Percentiles rank a stretch among this genome's conserved stretches.
phyloP scores from a whole-genome alignment of 768 basidiomycete species.

The Hericium coralloides region DNA sequence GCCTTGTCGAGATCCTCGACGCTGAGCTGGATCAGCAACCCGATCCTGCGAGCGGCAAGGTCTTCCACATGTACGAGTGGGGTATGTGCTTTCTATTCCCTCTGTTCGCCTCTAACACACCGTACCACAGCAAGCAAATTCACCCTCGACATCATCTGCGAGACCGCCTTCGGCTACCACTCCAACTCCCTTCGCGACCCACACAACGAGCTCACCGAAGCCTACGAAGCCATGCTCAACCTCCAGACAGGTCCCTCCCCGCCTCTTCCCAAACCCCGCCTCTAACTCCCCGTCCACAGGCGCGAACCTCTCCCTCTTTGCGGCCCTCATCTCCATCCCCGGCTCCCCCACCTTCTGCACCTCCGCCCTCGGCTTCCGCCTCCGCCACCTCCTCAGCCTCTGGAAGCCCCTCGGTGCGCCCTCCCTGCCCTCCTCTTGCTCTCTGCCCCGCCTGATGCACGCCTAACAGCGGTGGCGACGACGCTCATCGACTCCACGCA shows the following conservation, averaged over 20 bases:
- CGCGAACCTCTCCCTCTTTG: background rate
- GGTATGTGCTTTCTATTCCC: background rate
- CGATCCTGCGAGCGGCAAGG: background rate
- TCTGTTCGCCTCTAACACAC: too few relatives aligned
- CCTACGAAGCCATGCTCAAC: slow-evolving; percentile 10
- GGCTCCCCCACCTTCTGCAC: background rate
- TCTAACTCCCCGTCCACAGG: background rate
- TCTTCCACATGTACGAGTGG: slow-evolving; percentile 13
- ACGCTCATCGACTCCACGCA: slow-evolving; percentile 33
- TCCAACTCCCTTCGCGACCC: slow-evolving; percentile 11
- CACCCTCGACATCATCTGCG: slow-evolving; percentile 18
- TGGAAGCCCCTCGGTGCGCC: background rate
- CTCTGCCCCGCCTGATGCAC: background rate
- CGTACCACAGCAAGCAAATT: slow-evolving; percentile 5
- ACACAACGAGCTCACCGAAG: slow-evolving; percentile 9
- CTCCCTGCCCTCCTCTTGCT: too few relatives aligned
- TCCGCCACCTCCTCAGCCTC: background rate
- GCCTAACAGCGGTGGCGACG: slow-evolving; percentile 19
- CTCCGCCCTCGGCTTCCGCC: background rate
- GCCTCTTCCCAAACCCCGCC: too few relatives aligned
- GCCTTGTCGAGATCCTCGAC: background rate
- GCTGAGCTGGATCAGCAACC: slow-evolving; percentile 1
- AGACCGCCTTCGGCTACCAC: slow-evolving; percentile 13
- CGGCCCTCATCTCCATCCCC: background rate
- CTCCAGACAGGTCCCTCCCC: slow-evolving; percentile 3